phyloP scores from a whole-genome alignment of 2,329 filamentous ascomycete species.

The Monilinia laxa region DNA sequence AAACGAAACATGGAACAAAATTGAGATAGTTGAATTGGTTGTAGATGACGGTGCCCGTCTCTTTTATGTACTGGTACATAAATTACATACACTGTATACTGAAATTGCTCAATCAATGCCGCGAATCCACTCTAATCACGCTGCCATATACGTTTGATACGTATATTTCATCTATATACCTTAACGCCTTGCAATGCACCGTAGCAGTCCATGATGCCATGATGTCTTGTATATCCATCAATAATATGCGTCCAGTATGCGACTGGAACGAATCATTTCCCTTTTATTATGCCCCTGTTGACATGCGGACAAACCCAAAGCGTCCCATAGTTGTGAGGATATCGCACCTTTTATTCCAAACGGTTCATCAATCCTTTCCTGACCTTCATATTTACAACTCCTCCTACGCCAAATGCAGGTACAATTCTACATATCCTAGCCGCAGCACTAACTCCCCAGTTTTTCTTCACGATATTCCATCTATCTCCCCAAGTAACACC shows the following conservation, averaged over 20 bases:
- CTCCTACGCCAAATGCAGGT: conserved; percentile 84
- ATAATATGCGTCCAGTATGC: background rate
- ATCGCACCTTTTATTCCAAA: conserved; percentile 25
- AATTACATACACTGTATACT: conserved; percentile 13
- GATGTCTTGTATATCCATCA: conserved; percentile 6
- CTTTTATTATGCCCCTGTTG: background rate
- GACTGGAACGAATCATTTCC: background rate
- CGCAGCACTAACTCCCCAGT: conserved; percentile 71
- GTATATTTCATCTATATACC: conserved; percentile 13
- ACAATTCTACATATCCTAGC: conserved; percentile 83
- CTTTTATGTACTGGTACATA: conserved; percentile 7
- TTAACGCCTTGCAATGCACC: conserved; percentile 14
- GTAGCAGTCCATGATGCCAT: conserved; percentile 3
- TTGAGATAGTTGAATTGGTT: background rate
- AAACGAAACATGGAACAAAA: background rate
- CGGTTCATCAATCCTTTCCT: conserved; percentile 59
- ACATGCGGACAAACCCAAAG: background rate
- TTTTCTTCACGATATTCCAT: conserved; percentile 64
- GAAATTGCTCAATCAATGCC: conserved; percentile 8
- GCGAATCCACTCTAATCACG: conserved; percentile 1
- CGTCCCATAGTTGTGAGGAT: background rate
- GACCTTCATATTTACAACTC: conserved; percentile 77
- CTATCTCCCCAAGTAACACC: conserved; percentile 56
- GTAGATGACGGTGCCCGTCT: background rate
- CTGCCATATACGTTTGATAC: conserved; percentile 13